Evolutionary conservation across 768 basidiomycete species (phyloP).

Genomic region (Rubroboletus satanas): DNA sequence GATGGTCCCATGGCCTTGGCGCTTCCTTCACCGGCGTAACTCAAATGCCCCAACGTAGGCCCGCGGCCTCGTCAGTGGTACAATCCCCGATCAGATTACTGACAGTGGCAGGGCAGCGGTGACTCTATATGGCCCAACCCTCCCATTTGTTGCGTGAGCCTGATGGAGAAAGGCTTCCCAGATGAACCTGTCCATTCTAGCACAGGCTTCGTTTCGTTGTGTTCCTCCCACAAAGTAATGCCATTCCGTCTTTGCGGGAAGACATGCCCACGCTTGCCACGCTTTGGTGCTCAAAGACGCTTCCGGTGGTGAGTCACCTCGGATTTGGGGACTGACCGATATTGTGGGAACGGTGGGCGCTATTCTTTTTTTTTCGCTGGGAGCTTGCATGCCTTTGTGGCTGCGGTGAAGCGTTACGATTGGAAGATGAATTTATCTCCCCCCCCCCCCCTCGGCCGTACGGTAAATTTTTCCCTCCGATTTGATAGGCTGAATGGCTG

Average conservation of each 20-base stretch:
- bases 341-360: constrained; percentile 3
- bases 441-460: not conserved
- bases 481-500: not conserved
- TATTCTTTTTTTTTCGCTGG: not conserved
- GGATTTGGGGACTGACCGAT: not conserved
- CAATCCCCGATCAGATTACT: not conserved
- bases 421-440: not conserved
- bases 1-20: not conserved
- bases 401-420: constrained; percentile 4
- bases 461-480: not conserved
- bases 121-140: not conserved
- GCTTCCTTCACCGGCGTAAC: not conserved
- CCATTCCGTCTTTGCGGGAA: not conserved
- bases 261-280: constrained; percentile 1
- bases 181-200: not conserved
- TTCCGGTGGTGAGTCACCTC: not conserved
- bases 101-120: not conserved
- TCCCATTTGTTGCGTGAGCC: not conserved
- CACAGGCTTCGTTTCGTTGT: not conserved
- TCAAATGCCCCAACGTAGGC: not conserved
- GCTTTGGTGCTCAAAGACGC: not conserved
- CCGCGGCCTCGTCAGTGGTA: not conserved
- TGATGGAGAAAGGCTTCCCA: not conserved
- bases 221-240: not conserved
- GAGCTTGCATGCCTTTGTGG: constrained; percentile 1